Percentiles rank a stretch among this genome's conserved stretches.
Evolutionary conservation across 768 basidiomycete genomes (phyloP).

Genomic region (Podaxis sp.): DNA sequence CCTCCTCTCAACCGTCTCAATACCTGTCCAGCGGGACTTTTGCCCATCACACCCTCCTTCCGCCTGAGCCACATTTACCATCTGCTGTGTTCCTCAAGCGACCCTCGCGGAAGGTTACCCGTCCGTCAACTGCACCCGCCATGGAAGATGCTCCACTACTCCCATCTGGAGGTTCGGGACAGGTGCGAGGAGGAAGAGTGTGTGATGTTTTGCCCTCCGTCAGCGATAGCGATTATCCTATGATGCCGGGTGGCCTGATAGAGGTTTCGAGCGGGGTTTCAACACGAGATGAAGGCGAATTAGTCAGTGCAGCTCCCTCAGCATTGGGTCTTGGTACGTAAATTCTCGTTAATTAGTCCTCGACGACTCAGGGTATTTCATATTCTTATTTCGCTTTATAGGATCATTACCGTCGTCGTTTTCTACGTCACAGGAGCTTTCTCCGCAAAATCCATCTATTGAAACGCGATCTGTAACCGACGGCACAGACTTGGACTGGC

Average conservation of each 20-base stretch:
- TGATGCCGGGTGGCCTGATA: neutral
- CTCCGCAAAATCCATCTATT: neutral
- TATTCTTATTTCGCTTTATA: neutral
- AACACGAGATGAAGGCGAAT: constrained; percentile 4
- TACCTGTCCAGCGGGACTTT: constrained; percentile 1
- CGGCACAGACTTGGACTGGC: constrained; percentile 57
- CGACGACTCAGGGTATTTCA: neutral
- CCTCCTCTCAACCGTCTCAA: constrained; percentile 5
- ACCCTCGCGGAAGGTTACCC: constrained; percentile 23
- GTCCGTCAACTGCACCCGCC: constrained; percentile 41
- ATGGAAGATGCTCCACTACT: constrained; percentile 41
- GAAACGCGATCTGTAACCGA: constrained; percentile 14
- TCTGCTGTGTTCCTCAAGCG: constrained; percentile 15
- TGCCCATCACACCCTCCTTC: neutral
- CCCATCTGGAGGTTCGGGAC: constrained; percentile 35
- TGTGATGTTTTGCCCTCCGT: neutral
- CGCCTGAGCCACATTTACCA: constrained; percentile 6
- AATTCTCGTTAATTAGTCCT: neutral
- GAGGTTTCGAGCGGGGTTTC: neutral
- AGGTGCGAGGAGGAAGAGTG: neutral
- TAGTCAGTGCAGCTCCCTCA: neutral
- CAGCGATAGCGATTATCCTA: neutral
- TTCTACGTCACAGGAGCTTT: constrained; percentile 13
- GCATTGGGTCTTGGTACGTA: constrained; percentile 4
- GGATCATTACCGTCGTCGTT: constrained; percentile 9